phyloP scores from a whole-genome alignment of 2,329 filamentous ascomycete species.

The Ceratocystis harringtonii region DNA sequence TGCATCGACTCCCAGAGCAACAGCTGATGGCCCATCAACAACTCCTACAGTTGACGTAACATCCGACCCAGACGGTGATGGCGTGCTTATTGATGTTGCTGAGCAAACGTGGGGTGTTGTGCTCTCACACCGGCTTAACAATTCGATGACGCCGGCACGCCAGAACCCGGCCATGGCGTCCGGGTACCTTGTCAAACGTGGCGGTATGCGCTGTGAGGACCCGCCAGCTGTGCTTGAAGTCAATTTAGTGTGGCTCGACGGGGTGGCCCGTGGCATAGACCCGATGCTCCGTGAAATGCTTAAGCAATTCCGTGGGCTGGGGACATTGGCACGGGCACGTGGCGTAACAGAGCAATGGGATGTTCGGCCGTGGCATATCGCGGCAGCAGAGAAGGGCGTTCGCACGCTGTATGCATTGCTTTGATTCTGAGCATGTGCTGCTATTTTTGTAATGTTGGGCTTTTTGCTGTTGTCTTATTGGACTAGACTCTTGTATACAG shows the following conservation, averaged over 20 bases:
- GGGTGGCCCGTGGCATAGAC: conserved; percentile 42
- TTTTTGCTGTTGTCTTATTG: neutral
- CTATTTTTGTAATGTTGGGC: neutral
- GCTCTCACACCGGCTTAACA: conserved; percentile 49
- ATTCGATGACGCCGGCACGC: conserved; percentile 40
- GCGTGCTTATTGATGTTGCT: conserved; percentile 53
- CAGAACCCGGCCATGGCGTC: conserved; percentile 44
- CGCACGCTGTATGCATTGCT: conserved; percentile 49
- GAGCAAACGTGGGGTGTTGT: conserved; percentile 67
- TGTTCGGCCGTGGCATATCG: conserved; percentile 65
- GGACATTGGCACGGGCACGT: conserved; percentile 51
- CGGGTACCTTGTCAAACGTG: conserved; percentile 51
- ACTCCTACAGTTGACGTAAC: conserved; percentile 29
- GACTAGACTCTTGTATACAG: neutral
- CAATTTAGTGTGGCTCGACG: conserved; percentile 45
- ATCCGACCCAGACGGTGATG: conserved; percentile 40
- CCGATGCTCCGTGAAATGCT: conserved; percentile 55
- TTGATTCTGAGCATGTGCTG: conserved; percentile 27
- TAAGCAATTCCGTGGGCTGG: conserved; percentile 51
- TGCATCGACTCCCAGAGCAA: conserved; percentile 44
- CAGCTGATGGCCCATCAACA: conserved; percentile 38
- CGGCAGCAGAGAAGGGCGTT: conserved; percentile 53
- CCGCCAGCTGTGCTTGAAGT: conserved; percentile 47
- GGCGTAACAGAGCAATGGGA: conserved; percentile 46
- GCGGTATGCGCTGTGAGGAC: conserved; percentile 40